Evolutionary conservation across 2,329 filamentous ascomycete genomes (phyloP).

Genomic region (Talaromyces sp.): DNA sequence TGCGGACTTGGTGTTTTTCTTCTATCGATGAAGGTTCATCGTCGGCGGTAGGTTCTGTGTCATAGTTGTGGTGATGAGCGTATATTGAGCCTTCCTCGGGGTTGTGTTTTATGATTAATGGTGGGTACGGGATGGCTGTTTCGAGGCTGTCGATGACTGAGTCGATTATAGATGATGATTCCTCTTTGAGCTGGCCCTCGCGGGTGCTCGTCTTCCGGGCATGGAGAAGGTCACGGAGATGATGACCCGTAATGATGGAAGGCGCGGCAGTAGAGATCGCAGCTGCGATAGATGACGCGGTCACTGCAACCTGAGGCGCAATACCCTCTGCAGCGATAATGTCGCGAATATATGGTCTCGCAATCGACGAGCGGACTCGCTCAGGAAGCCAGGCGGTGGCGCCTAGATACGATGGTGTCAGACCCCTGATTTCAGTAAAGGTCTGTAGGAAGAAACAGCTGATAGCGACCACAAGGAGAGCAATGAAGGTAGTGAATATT

Average conservation of each 20-base stretch:
- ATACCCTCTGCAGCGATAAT: slow-evolving; percentile 17
- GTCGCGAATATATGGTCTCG: slow-evolving; percentile 33
- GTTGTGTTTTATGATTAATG: slow-evolving; percentile 27
- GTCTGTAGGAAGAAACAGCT: slow-evolving; percentile 61
- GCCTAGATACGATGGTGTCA: slow-evolving; percentile 55
- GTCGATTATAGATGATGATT: not conserved
- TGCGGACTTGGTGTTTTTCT: slow-evolving; percentile 26
- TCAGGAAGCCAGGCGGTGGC: slow-evolving; percentile 55
- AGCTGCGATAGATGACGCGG: not conserved
- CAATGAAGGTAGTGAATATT: slow-evolving; percentile 54
- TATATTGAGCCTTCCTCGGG: slow-evolving; percentile 7
- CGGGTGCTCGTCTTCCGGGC: slow-evolving; percentile 17
- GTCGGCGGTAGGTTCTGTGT: not conserved
- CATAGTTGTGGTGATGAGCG: slow-evolving; percentile 1
- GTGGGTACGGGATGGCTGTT: slow-evolving; percentile 18
- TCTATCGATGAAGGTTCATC: slow-evolving; percentile 6
- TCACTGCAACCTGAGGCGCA: slow-evolving; percentile 5
- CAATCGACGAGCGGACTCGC: slow-evolving; percentile 42
- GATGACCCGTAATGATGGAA: slow-evolving; percentile 13
- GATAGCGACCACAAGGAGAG: slow-evolving; percentile 60
- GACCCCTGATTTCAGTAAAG: slow-evolving; percentile 59
- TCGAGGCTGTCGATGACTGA: slow-evolving; percentile 13
- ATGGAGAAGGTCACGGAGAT: slow-evolving; percentile 30
- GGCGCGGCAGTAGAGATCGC: slow-evolving; percentile 8
- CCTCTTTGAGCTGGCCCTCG: not conserved